Conservation (phyloP, 2,329 filamentous ascomycete genomes). For the Epichloe aotearoae region DNA sequence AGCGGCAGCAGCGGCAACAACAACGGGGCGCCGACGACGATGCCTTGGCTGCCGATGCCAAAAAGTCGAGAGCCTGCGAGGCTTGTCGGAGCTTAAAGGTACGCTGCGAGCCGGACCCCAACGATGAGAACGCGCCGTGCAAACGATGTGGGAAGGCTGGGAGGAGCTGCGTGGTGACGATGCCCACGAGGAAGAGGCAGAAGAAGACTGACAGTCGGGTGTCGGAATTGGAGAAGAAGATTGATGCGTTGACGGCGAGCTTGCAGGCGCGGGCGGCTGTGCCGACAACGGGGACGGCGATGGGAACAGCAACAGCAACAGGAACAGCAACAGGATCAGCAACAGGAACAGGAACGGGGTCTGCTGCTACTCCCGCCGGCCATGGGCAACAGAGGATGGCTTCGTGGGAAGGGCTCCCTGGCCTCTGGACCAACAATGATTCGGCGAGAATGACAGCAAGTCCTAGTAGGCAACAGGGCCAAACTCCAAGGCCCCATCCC, state of each 20-base stretch:
- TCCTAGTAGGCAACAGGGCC: neutral
- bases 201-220: constrained; percentile 88
- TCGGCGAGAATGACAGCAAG: neutral
- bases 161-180: constrained; percentile 65
- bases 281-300: neutral
- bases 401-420: neutral
- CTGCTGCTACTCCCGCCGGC: too few species aligned
- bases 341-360: too few species aligned
- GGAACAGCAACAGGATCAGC: too few species aligned
- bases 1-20: neutral
- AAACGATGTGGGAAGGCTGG: constrained; percentile 69
- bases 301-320: too few species aligned
- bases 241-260: constrained; percentile 74
- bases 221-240: constrained; percentile 83
- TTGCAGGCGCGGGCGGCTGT: constrained; percentile 42
- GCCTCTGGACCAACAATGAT: neutral
- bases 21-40: neutral
- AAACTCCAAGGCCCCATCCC: neutral
- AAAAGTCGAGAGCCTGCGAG: constrained; percentile 60
- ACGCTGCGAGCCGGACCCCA: constrained; percentile 65
- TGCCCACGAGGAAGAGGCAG: constrained; percentile 63
- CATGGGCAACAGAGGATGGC: neutral
- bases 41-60: constrained; percentile 34
- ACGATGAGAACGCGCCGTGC: constrained; percentile 49
- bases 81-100: constrained; percentile 67